Base-by-base conservation (phyloP, 305 asterid genomes). In the Solanum hybrid region DNA sequence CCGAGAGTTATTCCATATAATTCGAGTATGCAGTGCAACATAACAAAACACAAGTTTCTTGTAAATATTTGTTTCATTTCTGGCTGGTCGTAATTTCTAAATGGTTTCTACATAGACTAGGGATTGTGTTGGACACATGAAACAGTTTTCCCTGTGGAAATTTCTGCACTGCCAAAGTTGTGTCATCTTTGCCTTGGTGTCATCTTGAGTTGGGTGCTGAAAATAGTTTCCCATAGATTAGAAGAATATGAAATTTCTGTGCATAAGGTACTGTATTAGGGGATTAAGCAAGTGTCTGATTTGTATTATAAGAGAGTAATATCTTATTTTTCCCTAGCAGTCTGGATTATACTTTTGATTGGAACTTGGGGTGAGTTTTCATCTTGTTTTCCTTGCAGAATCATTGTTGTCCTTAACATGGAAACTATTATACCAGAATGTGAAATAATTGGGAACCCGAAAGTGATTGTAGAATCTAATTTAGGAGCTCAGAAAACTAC, bases 321-420 rank as follows among this genome's bases (percentile, higher is more conserved):
- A 57, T 31, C 41, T 51, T 87, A 33, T 81, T 24, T 88, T 89
- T 77, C 73, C 81, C 41, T 85, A 31, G 38, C 31, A 31, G 32
- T 11, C 14, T 57, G 88, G 88, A 31, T 32, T 65, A 4, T 89
- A 36, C 87, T 78, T 77, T 31, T 13, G 31, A 86, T 22, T 87
- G 80, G 76, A 92, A 90, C 92, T 91, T 87, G 83, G 51, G 29
- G 1, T 70, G 79, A 39, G 90, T 89, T 17, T 31, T 57, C 8
- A 31, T 33, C 68, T 79, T 73, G 27, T 80, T 78, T 91, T 86
- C 91, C 70, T 80, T 96, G 94, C 98, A 97, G 99, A 98, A 93
- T 97, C 77, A 93, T 97, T 90, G 96, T 97, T 79, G 93, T 97
- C 89, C 92, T 97, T 77, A 95, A 97, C 93, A 95, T 97, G 98